These are phyloP conservation scores for Ophiostoma tasmaniense DNA, from an alignment of 2,329 filamentous ascomycete species.

Conservation along the genomic window DNA sequence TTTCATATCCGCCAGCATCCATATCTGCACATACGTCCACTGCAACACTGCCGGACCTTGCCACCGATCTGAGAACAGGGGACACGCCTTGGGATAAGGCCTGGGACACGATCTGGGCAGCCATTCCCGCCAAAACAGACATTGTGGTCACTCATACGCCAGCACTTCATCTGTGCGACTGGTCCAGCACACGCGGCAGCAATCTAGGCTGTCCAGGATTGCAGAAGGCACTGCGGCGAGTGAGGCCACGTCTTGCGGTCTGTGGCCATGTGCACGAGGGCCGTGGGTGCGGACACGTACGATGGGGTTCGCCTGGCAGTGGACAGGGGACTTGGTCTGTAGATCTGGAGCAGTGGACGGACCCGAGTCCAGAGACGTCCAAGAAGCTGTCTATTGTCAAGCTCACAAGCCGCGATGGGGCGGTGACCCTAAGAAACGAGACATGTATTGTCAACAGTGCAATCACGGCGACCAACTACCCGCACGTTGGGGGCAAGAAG, in stretches of 20 bases:
- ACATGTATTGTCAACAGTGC: conserved; percentile 77
- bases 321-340: conserved; percentile 34
- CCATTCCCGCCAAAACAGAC: conserved; percentile 53
- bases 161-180: conserved; percentile 51
- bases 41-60: conserved; percentile 43
- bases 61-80: not conserved
- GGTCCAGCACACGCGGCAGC: conserved; percentile 29
- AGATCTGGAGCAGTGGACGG: conserved; percentile 42
- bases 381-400: conserved; percentile 59
- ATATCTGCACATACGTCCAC: conserved; percentile 35
- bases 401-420: conserved; percentile 40
- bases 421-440: conserved; percentile 43
- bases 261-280: conserved; percentile 67
- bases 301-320: not conserved
- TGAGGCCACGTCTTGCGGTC: conserved; percentile 55
- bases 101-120: conserved; percentile 43
- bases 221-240: conserved; percentile 46
- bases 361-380: conserved; percentile 42
- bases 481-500: conserved; percentile 51
- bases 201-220: conserved; percentile 54
- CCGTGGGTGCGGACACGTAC: conserved; percentile 49
- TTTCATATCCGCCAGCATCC: conserved; percentile 43
- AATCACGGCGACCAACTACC: conserved; percentile 60
- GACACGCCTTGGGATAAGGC: conserved; percentile 40
- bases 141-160: conserved; percentile 66